A percentile compares a stretch with the other conserved stretches of the same genome.
These are phyloP conservation scores for Rhodotorula kratochvilovae DNA, from an alignment of 768 basidiomycete genomes.

Conservation along the genomic window DNA sequence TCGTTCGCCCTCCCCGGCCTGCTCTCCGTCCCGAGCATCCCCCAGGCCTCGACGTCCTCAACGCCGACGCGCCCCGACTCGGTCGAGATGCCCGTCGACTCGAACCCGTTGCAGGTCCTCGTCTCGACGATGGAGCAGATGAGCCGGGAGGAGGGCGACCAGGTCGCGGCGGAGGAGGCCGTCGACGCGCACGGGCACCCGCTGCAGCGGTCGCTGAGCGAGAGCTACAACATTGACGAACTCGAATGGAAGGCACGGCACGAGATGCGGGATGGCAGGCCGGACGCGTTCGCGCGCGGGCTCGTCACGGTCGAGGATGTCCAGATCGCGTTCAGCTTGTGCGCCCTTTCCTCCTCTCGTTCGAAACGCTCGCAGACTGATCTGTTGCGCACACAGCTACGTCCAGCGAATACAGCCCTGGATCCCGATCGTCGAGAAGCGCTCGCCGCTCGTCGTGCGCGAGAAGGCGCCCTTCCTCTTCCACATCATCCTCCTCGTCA, in stretches of 20 bases:
- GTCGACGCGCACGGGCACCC: background rate
- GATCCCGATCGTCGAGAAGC: constrained; percentile 16
- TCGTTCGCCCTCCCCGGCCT: background rate
- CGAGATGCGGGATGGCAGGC: constrained; percentile 9
- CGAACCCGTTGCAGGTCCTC: constrained; percentile 29
- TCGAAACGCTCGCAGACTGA: background rate
- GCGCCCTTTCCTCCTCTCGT: background rate
- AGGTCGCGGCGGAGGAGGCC: constrained; percentile 14
- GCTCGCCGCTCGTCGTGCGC: constrained; percentile 10
- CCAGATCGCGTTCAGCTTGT: constrained; percentile 28
- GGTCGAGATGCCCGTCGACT: constrained; percentile 21
- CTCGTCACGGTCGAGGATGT: constrained; percentile 31
- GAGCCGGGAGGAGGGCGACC: constrained; percentile 13
- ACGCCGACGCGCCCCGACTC: background rate
- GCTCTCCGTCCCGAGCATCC: background rate
- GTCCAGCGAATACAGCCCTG: constrained; percentile 32
- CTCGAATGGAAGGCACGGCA: constrained; percentile 8
- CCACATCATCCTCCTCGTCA: constrained; percentile 34
- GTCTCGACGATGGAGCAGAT: constrained; percentile 29
- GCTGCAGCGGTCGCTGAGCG: background rate
- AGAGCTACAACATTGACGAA: constrained; percentile 9
- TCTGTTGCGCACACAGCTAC: constrained; percentile 1
- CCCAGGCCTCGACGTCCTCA: background rate
- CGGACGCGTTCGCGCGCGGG: constrained; percentile 25
- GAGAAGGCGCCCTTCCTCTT: constrained; percentile 32